Percentiles rank a stretch among this genome's conserved stretches.
Evolutionary conservation across 768 basidiomycete species (phyloP).

Genomic region (Panaeolus papilionaceus): DNA sequence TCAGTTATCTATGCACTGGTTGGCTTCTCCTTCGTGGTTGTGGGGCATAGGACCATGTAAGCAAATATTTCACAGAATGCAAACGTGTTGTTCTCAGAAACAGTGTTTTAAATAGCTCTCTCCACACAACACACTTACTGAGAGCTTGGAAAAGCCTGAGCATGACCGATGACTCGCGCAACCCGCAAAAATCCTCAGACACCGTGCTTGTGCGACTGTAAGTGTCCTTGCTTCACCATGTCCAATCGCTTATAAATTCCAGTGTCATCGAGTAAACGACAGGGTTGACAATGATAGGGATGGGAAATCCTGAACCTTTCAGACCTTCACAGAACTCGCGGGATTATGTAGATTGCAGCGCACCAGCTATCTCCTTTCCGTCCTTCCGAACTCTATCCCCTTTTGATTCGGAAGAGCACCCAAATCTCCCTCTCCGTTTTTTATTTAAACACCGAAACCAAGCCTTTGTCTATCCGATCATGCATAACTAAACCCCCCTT

Average conservation of each 20-base stretch:
- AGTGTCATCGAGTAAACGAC: background rate
- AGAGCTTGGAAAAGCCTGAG: background rate
- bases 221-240: too few relatives aligned
- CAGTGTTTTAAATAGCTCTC: background rate
- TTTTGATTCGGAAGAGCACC: constrained; percentile 1
- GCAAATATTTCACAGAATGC: background rate
- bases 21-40: too few relatives aligned
- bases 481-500: constrained; percentile 6
- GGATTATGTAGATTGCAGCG: background rate
- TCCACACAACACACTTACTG: background rate
- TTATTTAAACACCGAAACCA: constrained; percentile 10
- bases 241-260: background rate
- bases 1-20: background rate
- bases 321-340: constrained; percentile 1
- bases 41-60: too few relatives aligned
- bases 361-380: background rate
- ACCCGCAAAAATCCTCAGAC: background rate
- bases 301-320: background rate
- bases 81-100: background rate
- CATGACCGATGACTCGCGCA: background rate
- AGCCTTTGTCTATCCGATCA: background rate
- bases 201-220: too few relatives aligned
- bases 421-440: background rate
- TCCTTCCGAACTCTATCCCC: background rate
- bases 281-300: background rate